Conservation (phyloP, 805 yeast genomes). For the Debaryomyces maramus region DNA sequence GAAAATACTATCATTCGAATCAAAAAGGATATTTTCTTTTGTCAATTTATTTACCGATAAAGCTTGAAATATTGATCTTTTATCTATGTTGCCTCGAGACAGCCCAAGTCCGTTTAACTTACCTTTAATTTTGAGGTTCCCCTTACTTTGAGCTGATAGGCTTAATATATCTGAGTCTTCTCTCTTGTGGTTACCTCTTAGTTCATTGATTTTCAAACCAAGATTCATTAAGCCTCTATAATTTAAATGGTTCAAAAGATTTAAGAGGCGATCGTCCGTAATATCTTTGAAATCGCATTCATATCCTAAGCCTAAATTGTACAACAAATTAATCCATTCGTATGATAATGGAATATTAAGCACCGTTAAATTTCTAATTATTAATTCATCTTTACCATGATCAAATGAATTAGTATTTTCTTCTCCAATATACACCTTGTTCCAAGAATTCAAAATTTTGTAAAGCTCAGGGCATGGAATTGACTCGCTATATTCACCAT, state of each 20-base stretch:
- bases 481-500: constrained; percentile 50
- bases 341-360: constrained; percentile 35
- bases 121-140: neutral
- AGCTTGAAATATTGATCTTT: constrained; percentile 14
- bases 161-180: constrained; percentile 5
- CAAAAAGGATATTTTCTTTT: constrained; percentile 21
- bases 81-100: constrained; percentile 11
- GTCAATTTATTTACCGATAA: constrained; percentile 13
- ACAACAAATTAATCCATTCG: constrained; percentile 55
- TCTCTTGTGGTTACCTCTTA: constrained; percentile 15
- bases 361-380: constrained; percentile 39
- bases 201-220: constrained; percentile 33
- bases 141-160: neutral
- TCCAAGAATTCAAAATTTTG: constrained; percentile 31
- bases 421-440: constrained; percentile 37
- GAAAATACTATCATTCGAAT: constrained; percentile 14
- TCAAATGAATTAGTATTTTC: constrained; percentile 2
- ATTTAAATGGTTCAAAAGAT: constrained; percentile 41
- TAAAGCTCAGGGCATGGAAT: constrained; percentile 37
- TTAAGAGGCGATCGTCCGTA: constrained; percentile 34
- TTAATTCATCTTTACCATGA: constrained; percentile 24
- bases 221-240: constrained; percentile 36
- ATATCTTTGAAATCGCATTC: constrained; percentile 47
- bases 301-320: constrained; percentile 45
- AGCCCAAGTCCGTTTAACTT: constrained; percentile 1